Evolutionary conservation across 176 grass and related monocot species (phyloP), one percentile per base, ranked within the genome.

Genomic region (Eragrostis nindensis): DNA sequence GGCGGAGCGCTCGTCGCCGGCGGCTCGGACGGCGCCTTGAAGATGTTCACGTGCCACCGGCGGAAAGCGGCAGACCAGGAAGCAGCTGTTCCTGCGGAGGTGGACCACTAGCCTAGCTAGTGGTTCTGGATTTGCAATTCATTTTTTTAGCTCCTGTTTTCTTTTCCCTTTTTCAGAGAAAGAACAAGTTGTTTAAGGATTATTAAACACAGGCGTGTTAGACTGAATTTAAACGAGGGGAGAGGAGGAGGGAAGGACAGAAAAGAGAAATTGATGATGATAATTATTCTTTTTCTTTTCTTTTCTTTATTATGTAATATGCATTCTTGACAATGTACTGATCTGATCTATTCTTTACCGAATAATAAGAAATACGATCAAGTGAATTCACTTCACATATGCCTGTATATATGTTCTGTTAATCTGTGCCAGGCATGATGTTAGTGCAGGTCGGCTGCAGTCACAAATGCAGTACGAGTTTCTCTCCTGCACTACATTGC

Each of bases 1-100:
- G 74, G 47, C 0, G 92, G 87, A 0, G 41, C 84, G 38, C 93
- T 95, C 4, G 82, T 92, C 40, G 89, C 90, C 66, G 90, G 93
- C 29, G 90, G 85, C 3, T 90, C 93, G 0, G 74, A 92, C 71
- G 93, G 93, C 52, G 81, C 83, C 71, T 82, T 95, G 29, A 87
- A 88, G 82, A 53, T 90, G 70, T 95, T 95, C 88, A 84, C 70
- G 68, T 88, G 87, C 75, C 83, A 76, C 13, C 86, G 78, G 3
- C 73, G 72, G 49, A 40, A 75, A 8, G 72, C 3, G 45, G 36
- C 42, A 5, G 1, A 2, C 4, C 14, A 39, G 0, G 54, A 21
- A 63, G 13, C 11, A 62, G n/a, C 22, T 22, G 10, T 21, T 2
- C 4, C 8, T 7, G 53, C 8, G 4, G 54, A 22, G 3, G 54